phyloP scores from a whole-genome alignment of 1,284 basidiomycete species.

The Albatrellus sp. region DNA sequence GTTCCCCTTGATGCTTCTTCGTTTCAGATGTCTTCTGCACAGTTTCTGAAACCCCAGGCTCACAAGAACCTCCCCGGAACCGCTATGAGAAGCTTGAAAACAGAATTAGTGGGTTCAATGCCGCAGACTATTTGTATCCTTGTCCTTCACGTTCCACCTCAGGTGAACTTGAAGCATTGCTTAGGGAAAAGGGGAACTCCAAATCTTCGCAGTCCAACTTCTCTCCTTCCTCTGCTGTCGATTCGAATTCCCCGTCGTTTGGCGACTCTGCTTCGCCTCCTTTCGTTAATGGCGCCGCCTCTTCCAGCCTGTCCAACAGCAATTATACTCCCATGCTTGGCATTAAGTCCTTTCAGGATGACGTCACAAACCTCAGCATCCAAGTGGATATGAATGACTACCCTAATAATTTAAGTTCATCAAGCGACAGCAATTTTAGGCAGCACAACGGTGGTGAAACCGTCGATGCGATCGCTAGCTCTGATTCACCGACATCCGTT shows the following conservation, averaged over 20 bases:
- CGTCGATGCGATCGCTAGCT: not conserved
- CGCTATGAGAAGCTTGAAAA: slow-evolving; percentile 50
- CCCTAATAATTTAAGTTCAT: too few relatives aligned
- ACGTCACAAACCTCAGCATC: too few relatives aligned
- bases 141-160: slow-evolving; percentile 4
- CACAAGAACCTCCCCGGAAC: slow-evolving; percentile 39
- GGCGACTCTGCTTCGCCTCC: not conserved
- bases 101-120: slow-evolving; percentile 44
- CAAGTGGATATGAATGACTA: too few relatives aligned
- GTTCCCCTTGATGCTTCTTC: not conserved
- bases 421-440: too few relatives aligned
- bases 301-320: too few relatives aligned
- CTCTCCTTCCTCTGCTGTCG: slow-evolving; percentile 1
- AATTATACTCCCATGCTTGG: too few relatives aligned
- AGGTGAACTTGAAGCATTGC: slow-evolving; percentile 52
- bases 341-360: too few relatives aligned
- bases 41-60: slow-evolving; percentile 28
- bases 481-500: slow-evolving; percentile 1
- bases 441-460: too few relatives aligned
- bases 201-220: slow-evolving; percentile 1
- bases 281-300: too few relatives aligned
- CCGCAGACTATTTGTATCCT: slow-evolving; percentile 1
- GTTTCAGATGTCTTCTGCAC: not conserved
- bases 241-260: not conserved
- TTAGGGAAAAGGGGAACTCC: slow-evolving; percentile 20